phyloP scores from a whole-genome alignment of 805 yeast species.

The Yamadazyma ubonensis region DNA sequence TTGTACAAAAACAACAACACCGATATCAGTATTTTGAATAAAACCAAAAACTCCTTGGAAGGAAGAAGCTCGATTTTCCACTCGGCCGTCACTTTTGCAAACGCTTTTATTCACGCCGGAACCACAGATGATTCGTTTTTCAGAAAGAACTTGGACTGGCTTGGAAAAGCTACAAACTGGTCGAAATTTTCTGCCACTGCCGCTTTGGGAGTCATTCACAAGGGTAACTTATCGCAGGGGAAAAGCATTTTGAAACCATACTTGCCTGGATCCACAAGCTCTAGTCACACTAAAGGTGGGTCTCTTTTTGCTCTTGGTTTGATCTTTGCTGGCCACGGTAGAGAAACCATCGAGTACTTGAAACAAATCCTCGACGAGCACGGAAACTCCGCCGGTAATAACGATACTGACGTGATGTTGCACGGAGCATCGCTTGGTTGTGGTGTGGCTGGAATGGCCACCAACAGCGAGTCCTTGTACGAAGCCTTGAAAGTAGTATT shows the following conservation, averaged over 20 bases:
- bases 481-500: conserved; percentile 81
- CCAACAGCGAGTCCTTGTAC: conserved; percentile 68
- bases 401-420: conserved; percentile 75
- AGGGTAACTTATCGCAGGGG: conserved; percentile 91
- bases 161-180: conserved; percentile 98
- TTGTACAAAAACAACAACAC: conserved; percentile 83
- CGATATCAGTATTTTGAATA: conserved; percentile 76
- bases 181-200: conserved; percentile 97
- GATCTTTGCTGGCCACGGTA: conserved; percentile 94
- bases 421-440: conserved; percentile 96
- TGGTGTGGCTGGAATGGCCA: conserved; percentile 97
- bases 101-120: conserved; percentile 94
- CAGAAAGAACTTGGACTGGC: conserved; percentile 89
- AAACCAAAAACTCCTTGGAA: conserved; percentile 77
- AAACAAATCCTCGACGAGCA: conserved; percentile 67
- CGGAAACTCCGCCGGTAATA: conserved; percentile 62
- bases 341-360: conserved; percentile 77
- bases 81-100: conserved; percentile 91
- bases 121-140: conserved; percentile 94
- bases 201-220: conserved; percentile 94
- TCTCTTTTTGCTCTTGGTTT: conserved; percentile 90
- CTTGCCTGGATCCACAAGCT: conserved; percentile 75
- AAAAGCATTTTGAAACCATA: conserved; percentile 84
- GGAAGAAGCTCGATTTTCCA: conserved; percentile 93
- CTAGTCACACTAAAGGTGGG: conserved; percentile 93